phyloP scores from a whole-genome alignment of 2,329 filamentous ascomycete species.

The Xylaria sp. region DNA sequence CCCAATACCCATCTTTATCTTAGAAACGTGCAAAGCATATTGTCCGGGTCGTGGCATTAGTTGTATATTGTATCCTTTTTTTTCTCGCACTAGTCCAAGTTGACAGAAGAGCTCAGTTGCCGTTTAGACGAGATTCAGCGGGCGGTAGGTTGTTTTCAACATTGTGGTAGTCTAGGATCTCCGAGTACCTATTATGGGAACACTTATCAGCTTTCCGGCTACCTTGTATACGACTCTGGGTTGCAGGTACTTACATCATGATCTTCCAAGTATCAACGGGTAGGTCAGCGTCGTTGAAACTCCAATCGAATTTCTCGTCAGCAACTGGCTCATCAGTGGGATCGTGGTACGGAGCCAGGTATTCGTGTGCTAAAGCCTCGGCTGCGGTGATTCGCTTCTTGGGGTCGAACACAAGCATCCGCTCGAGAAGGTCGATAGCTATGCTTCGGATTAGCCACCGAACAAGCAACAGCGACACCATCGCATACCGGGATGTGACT shows the following conservation, averaged over 20 bases:
- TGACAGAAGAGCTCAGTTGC: constrained; percentile 40
- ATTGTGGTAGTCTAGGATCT: constrained; percentile 98
- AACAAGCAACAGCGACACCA: neutral
- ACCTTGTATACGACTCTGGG: neutral
- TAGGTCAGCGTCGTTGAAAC: constrained; percentile 96
- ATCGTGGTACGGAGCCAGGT: constrained; percentile 95
- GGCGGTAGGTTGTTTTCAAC: constrained; percentile 64
- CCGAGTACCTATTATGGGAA: constrained; percentile 77
- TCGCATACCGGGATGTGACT: constrained; percentile 2
- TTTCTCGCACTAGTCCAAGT: constrained; percentile 26
- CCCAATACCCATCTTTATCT: constrained; percentile 31
- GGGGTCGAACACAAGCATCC: constrained; percentile 98
- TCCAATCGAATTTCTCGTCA: constrained; percentile 99
- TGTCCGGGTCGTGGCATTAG: constrained; percentile 33
- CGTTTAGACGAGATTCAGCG: constrained; percentile 48
- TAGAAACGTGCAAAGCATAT: constrained; percentile 26
- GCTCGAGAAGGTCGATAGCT: constrained; percentile 91
- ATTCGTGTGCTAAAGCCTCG: constrained; percentile 87
- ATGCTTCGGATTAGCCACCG: constrained; percentile 6
- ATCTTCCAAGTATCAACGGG: constrained; percentile 99
- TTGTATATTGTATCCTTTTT: constrained; percentile 29
- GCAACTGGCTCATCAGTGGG: constrained; percentile 94
- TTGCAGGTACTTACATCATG: constrained; percentile 79
- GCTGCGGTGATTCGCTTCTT: constrained; percentile 90
- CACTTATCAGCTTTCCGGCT: constrained; percentile 32